Conservation (phyloP, 75 land plant genomes). For the Sequoiadendron giganteum region DNA sequence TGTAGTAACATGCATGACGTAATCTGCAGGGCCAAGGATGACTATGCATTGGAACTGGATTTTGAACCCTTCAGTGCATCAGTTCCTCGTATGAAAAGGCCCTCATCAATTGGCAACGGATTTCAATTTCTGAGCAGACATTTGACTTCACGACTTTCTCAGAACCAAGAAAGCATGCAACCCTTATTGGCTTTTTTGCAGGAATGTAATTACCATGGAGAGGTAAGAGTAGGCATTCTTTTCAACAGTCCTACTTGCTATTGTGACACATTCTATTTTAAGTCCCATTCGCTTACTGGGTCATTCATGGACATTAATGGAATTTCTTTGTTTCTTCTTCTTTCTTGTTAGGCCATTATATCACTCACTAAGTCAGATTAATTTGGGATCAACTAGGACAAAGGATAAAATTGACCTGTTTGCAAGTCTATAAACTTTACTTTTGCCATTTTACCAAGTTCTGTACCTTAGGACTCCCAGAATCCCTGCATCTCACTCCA, state of each 20-base stretch:
- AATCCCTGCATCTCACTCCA: background rate
- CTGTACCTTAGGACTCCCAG: background rate
- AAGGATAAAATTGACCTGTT: background rate
- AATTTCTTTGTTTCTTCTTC: background rate
- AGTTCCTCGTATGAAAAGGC: conserved; percentile 58
- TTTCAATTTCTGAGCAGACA: conserved; percentile 57
- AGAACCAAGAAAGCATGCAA: conserved; percentile 40
- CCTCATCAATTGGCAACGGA: conserved; percentile 88
- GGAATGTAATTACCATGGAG: conserved; percentile 54
- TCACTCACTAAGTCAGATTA: background rate
- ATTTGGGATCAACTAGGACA: background rate
- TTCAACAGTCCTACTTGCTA: background rate
- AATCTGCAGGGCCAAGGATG: conserved; percentile 56
- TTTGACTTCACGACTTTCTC: conserved; percentile 50
- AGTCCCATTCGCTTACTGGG: background rate
- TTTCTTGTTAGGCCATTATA: background rate
- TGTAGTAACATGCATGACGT: background rate
- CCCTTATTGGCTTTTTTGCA: conserved; percentile 66
- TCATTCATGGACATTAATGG: background rate
- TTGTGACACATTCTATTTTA: background rate
- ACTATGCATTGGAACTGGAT: conserved; percentile 81
- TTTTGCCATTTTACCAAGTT: background rate
- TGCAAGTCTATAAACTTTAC: background rate
- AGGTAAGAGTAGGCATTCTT: conserved; percentile 39
- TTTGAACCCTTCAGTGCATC: conserved; percentile 71